Base-by-base conservation (phyloP, 179 eudicot species). In the Carnegiea gigantea region DNA sequence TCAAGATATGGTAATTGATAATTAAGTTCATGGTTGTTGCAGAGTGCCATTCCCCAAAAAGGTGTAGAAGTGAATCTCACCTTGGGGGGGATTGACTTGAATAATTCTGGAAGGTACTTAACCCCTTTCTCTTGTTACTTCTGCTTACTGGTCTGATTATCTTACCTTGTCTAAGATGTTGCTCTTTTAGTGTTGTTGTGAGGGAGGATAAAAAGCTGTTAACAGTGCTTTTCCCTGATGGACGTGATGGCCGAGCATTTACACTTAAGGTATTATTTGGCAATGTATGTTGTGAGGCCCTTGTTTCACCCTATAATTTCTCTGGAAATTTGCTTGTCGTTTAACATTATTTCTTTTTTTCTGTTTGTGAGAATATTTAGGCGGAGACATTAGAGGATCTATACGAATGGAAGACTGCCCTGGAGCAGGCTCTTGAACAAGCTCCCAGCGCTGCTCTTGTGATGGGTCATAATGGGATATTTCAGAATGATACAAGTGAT, bases 361-460 rank as follows among this genome's bases (percentile, higher is more conserved):
- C 65, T 60, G 65, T 68, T 82, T 15, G 9, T 73, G 43, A 67
- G 65, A 60, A 51, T 51, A 60, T 68, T 83, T 87, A 97, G 99
- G 98, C 99, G 1, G 99, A 97, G 91, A 91, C 99, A 70, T 87
- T 89, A 54, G 98, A 95, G 81, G 99, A 97, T 76, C 86, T 97
- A 86, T 93, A 89, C 77, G 98, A 97, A 85, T 97, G 99, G 99
- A 97, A 95, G 90, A 87, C 93, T 77, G 98, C 99, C 70, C 89
- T 97, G 70, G 99, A 95, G 85, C 89, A 87, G 82, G 98, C 99
- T 88, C 97, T 97, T 84, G 97, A 94, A 46, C 99, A 97, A 86
- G 98, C 99, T 57, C 99, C 99, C 28, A 95, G 93, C 89, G 98
- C 97, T 82, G 97, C 98, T 80, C 97, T 95, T 88, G 98, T 92